Conservation (phyloP, 2,329 filamentous ascomycete genomes). For the Aspergillus flavus region DNA sequence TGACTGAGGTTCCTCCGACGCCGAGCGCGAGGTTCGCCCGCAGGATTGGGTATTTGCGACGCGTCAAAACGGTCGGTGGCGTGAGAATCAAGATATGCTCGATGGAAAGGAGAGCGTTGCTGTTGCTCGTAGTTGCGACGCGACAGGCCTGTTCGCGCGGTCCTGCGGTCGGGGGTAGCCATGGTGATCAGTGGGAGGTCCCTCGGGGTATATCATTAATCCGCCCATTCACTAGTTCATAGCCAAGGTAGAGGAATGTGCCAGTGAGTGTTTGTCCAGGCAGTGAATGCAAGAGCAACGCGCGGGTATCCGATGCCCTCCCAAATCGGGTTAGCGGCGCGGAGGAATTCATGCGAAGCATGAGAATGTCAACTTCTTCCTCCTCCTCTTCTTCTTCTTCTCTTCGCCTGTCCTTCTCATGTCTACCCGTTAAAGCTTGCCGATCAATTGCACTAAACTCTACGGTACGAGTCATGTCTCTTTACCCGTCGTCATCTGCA, state of each 20-base stretch:
- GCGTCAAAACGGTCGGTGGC: constrained; percentile 32
- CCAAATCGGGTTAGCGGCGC: constrained; percentile 24
- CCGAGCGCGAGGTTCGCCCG: constrained; percentile 31
- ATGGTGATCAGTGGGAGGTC: constrained; percentile 26
- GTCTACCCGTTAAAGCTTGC: not conserved
- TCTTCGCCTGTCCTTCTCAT: not conserved
- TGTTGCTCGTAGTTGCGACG: constrained; percentile 32
- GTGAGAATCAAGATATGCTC: constrained; percentile 27
- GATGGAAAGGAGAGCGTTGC: constrained; percentile 36
- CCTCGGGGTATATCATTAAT: constrained; percentile 9
- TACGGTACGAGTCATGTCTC: not conserved
- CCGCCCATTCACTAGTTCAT: constrained; percentile 15
- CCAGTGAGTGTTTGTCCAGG: not conserved
- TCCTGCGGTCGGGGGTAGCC: constrained; percentile 35
- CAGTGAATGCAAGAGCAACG: constrained; percentile 11
- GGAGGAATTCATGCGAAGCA: constrained; percentile 10
- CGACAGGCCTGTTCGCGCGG: constrained; percentile 30
- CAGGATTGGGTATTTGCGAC: constrained; percentile 32
- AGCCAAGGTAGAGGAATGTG: not conserved
- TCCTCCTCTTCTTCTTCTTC: not conserved
- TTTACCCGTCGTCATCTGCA: not conserved
- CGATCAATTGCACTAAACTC: not conserved
- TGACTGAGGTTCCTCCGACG: constrained; percentile 37
- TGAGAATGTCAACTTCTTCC: not conserved
- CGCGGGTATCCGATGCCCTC: constrained; percentile 6